A percentile compares a stretch with the other conserved stretches of the same genome.
These are phyloP conservation scores for Rhizopogon vulgaris DNA, from an alignment of 768 basidiomycete genomes.

Conservation along the genomic window DNA sequence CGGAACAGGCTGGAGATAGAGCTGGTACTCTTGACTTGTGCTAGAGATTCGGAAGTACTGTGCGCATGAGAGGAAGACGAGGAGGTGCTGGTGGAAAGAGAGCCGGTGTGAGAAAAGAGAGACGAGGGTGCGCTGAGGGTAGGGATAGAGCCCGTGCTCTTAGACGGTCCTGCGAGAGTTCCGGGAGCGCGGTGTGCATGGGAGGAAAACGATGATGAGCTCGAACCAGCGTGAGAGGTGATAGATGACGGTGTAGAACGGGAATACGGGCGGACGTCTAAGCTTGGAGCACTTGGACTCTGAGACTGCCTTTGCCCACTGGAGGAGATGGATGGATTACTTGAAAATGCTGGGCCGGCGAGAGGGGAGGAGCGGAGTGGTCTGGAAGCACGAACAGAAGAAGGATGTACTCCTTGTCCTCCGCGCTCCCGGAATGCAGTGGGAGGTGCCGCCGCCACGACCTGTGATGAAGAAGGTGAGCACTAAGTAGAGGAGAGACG, in stretches of 20 bases:
- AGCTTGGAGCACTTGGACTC: slow-evolving; percentile 3
- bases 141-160: neutral
- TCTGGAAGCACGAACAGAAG: slow-evolving; percentile 12
- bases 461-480: neutral
- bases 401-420: neutral
- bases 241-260: slow-evolving; percentile 13
- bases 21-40: slow-evolving; percentile 7
- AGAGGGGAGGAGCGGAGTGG: slow-evolving; percentile 26
- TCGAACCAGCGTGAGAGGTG: slow-evolving; percentile 11
- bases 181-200: neutral
- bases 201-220: slow-evolving; percentile 19
- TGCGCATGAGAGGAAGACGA: slow-evolving; percentile 7
- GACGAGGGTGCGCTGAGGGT: slow-evolving; percentile 9
- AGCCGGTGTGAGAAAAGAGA: slow-evolving; percentile 9
- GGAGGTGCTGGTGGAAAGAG: neutral
- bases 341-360: slow-evolving; percentile 20
- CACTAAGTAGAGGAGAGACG: too few species aligned
- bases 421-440: neutral
- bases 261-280: neutral
- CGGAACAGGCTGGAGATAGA: slow-evolving; percentile 7
- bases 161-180: neutral
- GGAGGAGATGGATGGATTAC: slow-evolving; percentile 12
- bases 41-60: neutral
- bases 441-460: neutral
- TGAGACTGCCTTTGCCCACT: slow-evolving; percentile 14